Evolutionary conservation across 352 stramenopile genomes (phyloP), one percentile per base, ranked within the genome.

Genomic region (Pythium phragmitis): DNA sequence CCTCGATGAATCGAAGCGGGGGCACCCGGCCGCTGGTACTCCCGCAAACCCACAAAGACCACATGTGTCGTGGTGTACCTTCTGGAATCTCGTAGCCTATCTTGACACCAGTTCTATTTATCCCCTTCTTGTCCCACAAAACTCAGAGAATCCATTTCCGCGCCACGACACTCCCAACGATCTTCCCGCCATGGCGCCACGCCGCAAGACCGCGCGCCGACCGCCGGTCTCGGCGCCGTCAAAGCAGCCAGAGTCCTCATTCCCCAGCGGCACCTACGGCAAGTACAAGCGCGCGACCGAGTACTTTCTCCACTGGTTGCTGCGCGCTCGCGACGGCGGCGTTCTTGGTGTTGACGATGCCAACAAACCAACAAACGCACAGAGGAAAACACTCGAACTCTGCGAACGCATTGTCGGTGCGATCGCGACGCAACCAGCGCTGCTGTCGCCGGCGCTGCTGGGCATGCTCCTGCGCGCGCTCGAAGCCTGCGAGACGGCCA

Each of bases 401-500:
- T 63, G 57, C 34, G 57, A 63, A 13, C 13, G 28, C 3, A 37
- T 63, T 28, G 57, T 56, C 23, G 33, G 21, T 6, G 16, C 43
- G 17, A 49, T 49, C 43, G 47, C 23, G 11, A 13, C 47, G 13
- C 23, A 56, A 30, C 56, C 56, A 14, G 37, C 45, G 28, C 17
- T 23, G n/a, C 41, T 61, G 9, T 45, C 55, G 14, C 55, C 55
- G 21, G 28, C 55, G 55, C 55, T 61, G 55, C 28, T 61, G 41
- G 21, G 33, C 8, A 5, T 30, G 11, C 34, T 28, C 9, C 56
- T 45, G 45, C 56, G 46, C 14, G 56, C 56, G 33, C 26, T 63
- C 23, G 56, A 46, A n/a, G 56, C 56, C 30, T 63, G 56, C 19
- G 45, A 55, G 45, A 55, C 45, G n/a, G 34, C 47, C 17, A 64